Conservation (phyloP, 176 grass and related monocot species). For the Pontederia paniculata region DNA sequence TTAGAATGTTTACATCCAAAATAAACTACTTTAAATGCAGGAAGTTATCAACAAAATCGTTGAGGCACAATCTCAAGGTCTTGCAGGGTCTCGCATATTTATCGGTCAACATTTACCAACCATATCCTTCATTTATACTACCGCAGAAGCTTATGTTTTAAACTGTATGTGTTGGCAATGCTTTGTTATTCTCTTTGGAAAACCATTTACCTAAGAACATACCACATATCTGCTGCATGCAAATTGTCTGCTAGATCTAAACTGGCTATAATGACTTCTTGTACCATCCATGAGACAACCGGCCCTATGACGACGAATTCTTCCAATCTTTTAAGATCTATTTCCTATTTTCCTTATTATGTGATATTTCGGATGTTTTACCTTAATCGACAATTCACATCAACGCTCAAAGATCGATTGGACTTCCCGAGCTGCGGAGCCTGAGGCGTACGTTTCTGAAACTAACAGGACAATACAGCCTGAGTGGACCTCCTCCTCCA, state of each 20-base stretch:
- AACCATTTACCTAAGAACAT: not conserved
- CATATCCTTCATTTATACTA: constrained; percentile 55
- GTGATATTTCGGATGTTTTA: not conserved
- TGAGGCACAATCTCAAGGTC: constrained; percentile 55
- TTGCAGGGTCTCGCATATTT: constrained; percentile 54
- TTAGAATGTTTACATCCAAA: not conserved
- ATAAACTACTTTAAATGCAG: constrained; percentile 25
- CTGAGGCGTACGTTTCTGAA: constrained; percentile 80
- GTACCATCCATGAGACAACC: too few relatives aligned
- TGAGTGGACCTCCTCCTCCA: constrained; percentile 71
- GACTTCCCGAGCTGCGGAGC: constrained; percentile 76
- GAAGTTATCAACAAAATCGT: constrained; percentile 79
- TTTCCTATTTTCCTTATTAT: not conserved
- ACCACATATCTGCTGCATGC: not conserved
- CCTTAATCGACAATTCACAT: constrained; percentile 65
- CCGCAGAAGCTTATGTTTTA: constrained; percentile 4
- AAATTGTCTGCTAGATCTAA: too few relatives aligned
- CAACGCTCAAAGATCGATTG: constrained; percentile 55
- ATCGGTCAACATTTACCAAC: constrained; percentile 56
- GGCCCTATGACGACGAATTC: too few relatives aligned
- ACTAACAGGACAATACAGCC: constrained; percentile 63
- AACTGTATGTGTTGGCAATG: not conserved
- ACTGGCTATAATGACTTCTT: too few relatives aligned
- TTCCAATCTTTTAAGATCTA: not conserved
- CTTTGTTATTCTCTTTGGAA: not conserved